Base-by-base conservation (phyloP, 176 grass and related monocot genomes). In the Oryza rufipogon region DNA sequence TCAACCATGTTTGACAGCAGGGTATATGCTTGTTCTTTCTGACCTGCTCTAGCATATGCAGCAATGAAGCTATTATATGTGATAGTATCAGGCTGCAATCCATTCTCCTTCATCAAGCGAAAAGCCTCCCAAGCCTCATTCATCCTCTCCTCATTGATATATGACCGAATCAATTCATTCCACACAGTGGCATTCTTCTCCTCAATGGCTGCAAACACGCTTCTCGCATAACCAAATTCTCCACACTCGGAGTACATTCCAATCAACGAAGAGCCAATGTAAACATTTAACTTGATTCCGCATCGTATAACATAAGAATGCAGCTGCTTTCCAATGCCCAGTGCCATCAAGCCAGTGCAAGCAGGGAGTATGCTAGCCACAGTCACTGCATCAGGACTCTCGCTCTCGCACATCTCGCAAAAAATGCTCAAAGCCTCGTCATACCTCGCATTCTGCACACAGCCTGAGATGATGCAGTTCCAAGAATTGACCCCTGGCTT, bases 391-490 rank as follows among this genome's bases (percentile, higher is more conserved):
- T 94, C 84, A 20, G 88, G 92, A 67, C 46, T 91, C 76, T 86
- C 72, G 19, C 58, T 82, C 52, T 80, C 52, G 74, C 83, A 91
- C 92, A 94, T 94, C 41, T 78, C 83, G n/a, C 32, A 70, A 47
- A 94, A 94, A 80, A 88, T 7, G 60, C 41, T 80, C 66, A 94
- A 47, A 58, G 89, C 92, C 66, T 89, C 86, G 0, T 81, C 80
- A 66, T 86, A 87, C 44, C 34, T 36, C 2, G 80, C 89, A 86
- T 89, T 94, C 76, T 94, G 92, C 78, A 91, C 83, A 28, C 89
- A 88, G 14, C 89, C 92, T 2, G 89, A 94, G 73, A 94, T 91
- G 42, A 94, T 49, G 78, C 92, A 87, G 13, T 94, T 94, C 92
- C 92, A 94, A 47, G 92, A 88, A 91, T 73, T 94, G 72, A 80